These are phyloP conservation scores for Akanthomyces dipterigenus DNA, from an alignment of 2,329 filamentous ascomycete species.

Conservation along the genomic window DNA sequence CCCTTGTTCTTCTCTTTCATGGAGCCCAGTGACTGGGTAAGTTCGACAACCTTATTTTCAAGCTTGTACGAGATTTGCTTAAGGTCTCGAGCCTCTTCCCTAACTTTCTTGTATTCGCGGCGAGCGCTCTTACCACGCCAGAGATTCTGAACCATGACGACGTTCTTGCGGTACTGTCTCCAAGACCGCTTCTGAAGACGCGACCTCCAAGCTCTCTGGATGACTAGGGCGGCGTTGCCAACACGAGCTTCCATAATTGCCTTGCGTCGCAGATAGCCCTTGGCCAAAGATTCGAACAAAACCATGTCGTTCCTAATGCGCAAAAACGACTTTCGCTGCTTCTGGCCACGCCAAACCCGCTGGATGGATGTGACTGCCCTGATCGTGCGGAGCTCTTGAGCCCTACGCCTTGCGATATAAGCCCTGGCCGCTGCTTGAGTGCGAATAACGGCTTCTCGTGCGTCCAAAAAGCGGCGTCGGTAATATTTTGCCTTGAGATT, in stretches of 20 bases:
- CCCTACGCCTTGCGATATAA: conserved; percentile 67
- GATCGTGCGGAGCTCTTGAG: conserved; percentile 73
- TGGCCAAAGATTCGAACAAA: conserved; percentile 80
- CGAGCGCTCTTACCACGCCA: conserved; percentile 84
- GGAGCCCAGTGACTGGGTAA: conserved; percentile 86
- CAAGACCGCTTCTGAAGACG: conserved; percentile 71
- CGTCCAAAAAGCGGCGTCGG: conserved; percentile 81
- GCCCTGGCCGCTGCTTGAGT: conserved; percentile 76
- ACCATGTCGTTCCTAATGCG: conserved; percentile 77
- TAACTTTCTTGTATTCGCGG: conserved; percentile 78
- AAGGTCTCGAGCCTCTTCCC: conserved; percentile 93
- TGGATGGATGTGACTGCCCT: conserved; percentile 93
- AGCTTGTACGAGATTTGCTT: conserved; percentile 99
- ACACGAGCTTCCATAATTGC: conserved; percentile 90
- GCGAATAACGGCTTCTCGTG: conserved; percentile 69
- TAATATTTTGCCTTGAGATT: conserved; percentile 95
- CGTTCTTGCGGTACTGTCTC: conserved; percentile 84
- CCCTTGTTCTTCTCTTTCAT: conserved; percentile 94
- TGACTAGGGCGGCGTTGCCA: conserved; percentile 83
- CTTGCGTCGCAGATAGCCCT: conserved; percentile 85
- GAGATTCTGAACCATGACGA: conserved; percentile 82
- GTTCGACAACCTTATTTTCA: conserved; percentile 98
- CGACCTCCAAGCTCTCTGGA: conserved; percentile 85
- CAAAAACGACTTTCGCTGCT: conserved; percentile 75
- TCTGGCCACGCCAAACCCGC: conserved; percentile 87